Percentiles rank a stretch among this genome's conserved stretches.
These are phyloP conservation scores for Eleusine coracana DNA, from an alignment of 176 grass and related monocot species.

Conservation along the genomic window DNA sequence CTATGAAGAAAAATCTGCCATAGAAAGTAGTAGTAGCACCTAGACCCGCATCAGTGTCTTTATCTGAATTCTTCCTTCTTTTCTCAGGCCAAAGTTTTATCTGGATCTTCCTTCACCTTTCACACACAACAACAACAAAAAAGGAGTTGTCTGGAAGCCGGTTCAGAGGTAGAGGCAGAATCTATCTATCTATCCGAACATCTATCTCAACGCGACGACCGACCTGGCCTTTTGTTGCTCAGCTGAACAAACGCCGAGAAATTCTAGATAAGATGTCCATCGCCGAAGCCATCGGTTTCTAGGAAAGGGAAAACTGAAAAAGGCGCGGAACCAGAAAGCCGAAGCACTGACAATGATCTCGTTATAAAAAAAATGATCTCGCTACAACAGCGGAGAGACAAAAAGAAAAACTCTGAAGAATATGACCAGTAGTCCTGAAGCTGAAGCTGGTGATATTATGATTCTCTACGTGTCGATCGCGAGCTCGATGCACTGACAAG, in stretches of 20 bases:
- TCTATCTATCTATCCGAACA: slow-evolving; percentile 8
- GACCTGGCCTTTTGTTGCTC: slow-evolving; percentile 7
- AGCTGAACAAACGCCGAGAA: slow-evolving; percentile 10
- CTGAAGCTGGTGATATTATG: background rate
- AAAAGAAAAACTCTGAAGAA: background rate
- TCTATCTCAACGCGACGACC: slow-evolving; percentile 13
- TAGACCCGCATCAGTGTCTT: background rate
- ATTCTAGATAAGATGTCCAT: slow-evolving; percentile 2
- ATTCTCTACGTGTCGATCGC: slow-evolving; percentile 12
- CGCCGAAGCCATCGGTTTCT: slow-evolving; percentile 14
- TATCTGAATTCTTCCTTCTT: background rate
- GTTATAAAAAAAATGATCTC: background rate
- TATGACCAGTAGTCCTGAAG: background rate
- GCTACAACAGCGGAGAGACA: background rate
- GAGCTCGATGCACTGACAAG: slow-evolving; percentile 1
- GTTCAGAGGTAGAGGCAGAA: background rate
- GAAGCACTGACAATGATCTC: background rate
- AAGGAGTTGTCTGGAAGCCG: background rate
- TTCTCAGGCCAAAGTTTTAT: background rate
- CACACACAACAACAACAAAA: background rate
- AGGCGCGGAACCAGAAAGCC: background rate
- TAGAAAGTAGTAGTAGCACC: background rate
- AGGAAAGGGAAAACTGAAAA: background rate
- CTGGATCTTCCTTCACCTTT: background rate
- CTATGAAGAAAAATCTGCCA: background rate